phyloP scores from a whole-genome alignment of 1,139 yeast species.

The Magnusiomyces magnusii region DNA sequence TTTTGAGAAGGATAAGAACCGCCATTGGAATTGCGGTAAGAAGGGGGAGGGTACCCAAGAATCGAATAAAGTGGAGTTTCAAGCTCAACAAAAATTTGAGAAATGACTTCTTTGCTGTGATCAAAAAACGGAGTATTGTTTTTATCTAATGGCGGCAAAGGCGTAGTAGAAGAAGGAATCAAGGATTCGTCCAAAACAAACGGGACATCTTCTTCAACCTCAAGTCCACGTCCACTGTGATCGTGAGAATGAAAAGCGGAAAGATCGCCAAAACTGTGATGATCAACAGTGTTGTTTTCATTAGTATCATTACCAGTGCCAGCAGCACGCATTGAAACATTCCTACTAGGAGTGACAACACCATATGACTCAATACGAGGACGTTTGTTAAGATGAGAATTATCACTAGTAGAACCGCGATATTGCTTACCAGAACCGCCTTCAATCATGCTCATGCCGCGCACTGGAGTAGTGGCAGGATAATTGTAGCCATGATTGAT shows the following conservation, averaged over 20 bases:
- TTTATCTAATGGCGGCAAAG: slow-evolving; percentile 46
- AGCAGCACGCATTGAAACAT: neutral
- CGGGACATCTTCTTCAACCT: slow-evolving; percentile 34
- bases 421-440: neutral
- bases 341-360: neutral
- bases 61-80: neutral
- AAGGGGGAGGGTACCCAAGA: neutral
- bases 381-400: neutral
- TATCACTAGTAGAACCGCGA: neutral
- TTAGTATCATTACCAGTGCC: slow-evolving; percentile 5
- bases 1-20: slow-evolving; percentile 1
- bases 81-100: slow-evolving; percentile 35
- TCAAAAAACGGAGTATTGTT: slow-evolving; percentile 37
- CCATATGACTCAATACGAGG: neutral
- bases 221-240: slow-evolving; percentile 13
- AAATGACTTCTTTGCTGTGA: slow-evolving; percentile 48
- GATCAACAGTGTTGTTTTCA: slow-evolving; percentile 1
- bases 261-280: slow-evolving; percentile 4
- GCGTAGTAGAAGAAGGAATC: slow-evolving; percentile 22
- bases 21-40: neutral
- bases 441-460: neutral
- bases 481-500: neutral
- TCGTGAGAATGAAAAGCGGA: slow-evolving; percentile 6
- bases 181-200: slow-evolving; percentile 23
- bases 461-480: slow-evolving; percentile 4